phyloP scores from a whole-genome alignment of 805 yeast species.

The Kurtzmaniella fragi region DNA sequence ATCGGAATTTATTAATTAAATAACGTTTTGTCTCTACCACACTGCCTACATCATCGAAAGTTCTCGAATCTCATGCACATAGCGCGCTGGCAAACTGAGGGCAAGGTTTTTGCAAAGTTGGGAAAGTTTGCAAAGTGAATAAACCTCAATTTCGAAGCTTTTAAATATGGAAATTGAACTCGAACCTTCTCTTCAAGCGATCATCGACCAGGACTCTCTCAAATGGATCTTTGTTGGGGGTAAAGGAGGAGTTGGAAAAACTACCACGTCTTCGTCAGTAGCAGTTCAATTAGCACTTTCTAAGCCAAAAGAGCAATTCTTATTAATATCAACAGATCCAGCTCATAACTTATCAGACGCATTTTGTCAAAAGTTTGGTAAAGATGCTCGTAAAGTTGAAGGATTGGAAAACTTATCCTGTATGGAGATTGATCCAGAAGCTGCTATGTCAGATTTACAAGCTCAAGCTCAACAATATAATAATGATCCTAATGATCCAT shows the following conservation, averaged over 20 bases:
- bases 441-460: slow-evolving; percentile 82
- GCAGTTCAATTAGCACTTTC: slow-evolving; percentile 88
- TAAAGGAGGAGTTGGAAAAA: slow-evolving; percentile 99
- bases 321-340: slow-evolving; percentile 94
- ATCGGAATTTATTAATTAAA: slow-evolving; percentile 27
- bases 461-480: slow-evolving; percentile 53
- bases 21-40: background rate
- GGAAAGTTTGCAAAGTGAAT: background rate
- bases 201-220: slow-evolving; percentile 59
- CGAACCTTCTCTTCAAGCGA: slow-evolving; percentile 68
- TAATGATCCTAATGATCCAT: slow-evolving; percentile 57
- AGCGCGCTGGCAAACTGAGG: background rate
- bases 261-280: slow-evolving; percentile 93
- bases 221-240: slow-evolving; percentile 99
- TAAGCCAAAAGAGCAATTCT: slow-evolving; percentile 75
- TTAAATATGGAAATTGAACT: slow-evolving; percentile 50
- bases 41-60: background rate
- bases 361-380: slow-evolving; percentile 95
- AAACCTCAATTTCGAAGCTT: slow-evolving; percentile 1
- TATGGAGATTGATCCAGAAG: slow-evolving; percentile 98
- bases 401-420: slow-evolving; percentile 86
- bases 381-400: slow-evolving; percentile 90
- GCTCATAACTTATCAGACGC: slow-evolving; percentile 98
- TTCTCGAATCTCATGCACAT: background rate
- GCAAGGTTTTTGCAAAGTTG: background rate